A percentile compares a stretch with the other conserved stretches of the same genome.
Conservation (phyloP, 441 rosid genomes). For the Omphalea diandra region DNA sequence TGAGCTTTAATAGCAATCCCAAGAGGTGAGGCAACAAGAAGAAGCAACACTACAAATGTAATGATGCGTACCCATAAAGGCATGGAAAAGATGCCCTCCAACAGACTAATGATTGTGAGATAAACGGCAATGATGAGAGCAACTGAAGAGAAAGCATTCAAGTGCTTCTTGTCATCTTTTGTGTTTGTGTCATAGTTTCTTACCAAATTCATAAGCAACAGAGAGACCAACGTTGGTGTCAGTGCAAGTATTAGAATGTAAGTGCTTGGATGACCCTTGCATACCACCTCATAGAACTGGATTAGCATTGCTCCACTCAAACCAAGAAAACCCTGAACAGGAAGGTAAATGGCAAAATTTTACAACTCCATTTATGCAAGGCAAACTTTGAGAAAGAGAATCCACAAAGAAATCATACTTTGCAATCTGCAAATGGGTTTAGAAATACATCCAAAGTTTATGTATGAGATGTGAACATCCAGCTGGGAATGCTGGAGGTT, state of each 20-base stretch:
- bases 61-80: slow-evolving; percentile 35
- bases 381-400: neutral
- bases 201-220: slow-evolving; percentile 47
- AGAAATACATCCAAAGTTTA: neutral
- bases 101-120: slow-evolving; percentile 44
- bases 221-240: slow-evolving; percentile 40
- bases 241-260: slow-evolving; percentile 54
- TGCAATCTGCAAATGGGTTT: neutral
- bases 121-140: slow-evolving; percentile 51
- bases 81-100: slow-evolving; percentile 39
- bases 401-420: neutral
- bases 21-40: slow-evolving; percentile 44
- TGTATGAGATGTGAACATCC: neutral
- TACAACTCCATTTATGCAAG: neutral
- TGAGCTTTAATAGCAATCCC: slow-evolving; percentile 42
- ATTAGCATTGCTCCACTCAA: slow-evolving; percentile 64
- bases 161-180: slow-evolving; percentile 47
- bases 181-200: slow-evolving; percentile 35
- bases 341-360: slow-evolving; percentile 1
- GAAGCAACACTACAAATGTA: slow-evolving; percentile 36
- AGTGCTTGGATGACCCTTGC: slow-evolving; percentile 38
- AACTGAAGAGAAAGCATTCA: slow-evolving; percentile 51
- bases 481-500: neutral
- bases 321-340: slow-evolving; percentile 65
- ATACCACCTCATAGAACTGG: slow-evolving; percentile 42